These are phyloP conservation scores for Daphne laureola DNA, from an alignment of 441 rosid species.

Conservation along the genomic window DNA sequence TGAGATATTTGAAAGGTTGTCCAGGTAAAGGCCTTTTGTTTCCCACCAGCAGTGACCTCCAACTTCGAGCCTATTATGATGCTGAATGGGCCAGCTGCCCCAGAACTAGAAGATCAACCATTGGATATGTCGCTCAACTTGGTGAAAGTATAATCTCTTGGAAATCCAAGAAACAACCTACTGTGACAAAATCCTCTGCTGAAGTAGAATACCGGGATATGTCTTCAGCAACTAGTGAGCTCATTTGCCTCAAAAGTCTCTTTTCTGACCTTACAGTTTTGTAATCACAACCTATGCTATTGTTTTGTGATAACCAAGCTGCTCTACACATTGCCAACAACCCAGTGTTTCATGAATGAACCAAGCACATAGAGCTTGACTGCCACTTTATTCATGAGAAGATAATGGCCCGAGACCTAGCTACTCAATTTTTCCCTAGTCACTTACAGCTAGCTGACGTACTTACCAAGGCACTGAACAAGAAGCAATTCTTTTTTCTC, in stretches of 20 bases:
- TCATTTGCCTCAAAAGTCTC: no score
- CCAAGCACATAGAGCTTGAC: neutral
- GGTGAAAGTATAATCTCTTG: neutral
- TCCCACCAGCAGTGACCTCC: neutral
- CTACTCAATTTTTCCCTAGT: neutral
- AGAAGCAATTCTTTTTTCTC: no score
- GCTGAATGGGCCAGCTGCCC: neutral
- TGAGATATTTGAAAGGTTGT: neutral
- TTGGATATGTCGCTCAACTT: neutral
- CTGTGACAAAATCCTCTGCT: neutral
- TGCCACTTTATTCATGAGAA: neutral
- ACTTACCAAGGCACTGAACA: neutral
- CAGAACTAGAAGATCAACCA: neutral
- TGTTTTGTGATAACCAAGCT: neutral
- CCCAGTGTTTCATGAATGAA: neutral
- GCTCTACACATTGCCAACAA: neutral
- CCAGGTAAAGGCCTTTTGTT: neutral
- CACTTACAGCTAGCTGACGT: neutral
- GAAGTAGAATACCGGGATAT: neutral
- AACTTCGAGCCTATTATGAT: neutral
- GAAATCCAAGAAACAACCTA: neutral
- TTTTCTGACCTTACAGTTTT: no score
- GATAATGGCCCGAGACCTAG: neutral
- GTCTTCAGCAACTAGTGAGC: neutral
- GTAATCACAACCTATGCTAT: neutral